Percentiles rank a stretch among this genome's conserved stretches.
Conservation (phyloP, 1,284 basidiomycete genomes). For the Cryptococcus sp. region DNA sequence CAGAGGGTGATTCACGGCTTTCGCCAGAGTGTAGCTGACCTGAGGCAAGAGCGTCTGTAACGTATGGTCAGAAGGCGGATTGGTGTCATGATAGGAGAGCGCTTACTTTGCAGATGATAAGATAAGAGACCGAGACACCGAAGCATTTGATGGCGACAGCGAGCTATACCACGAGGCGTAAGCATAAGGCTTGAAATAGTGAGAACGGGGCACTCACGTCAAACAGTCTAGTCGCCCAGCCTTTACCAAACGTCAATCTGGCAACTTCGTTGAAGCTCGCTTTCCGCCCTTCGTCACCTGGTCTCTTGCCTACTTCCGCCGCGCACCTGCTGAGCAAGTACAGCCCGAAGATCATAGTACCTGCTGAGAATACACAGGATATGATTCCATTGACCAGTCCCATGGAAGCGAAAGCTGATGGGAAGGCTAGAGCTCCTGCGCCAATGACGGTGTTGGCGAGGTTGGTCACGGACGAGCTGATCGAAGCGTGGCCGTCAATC, state of each 20-base stretch:
- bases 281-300: conserved; percentile 57
- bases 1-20: conserved; percentile 61
- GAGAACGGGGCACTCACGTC: conserved; percentile 35
- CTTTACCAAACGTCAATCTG: conserved; percentile 70
- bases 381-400: conserved; percentile 83
- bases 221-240: conserved; percentile 49
- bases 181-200: conserved; percentile 3
- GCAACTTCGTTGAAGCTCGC: conserved; percentile 87
- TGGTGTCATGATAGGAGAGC: not conserved
- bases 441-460: conserved; percentile 85
- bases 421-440: conserved; percentile 64
- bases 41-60: conserved; percentile 74
- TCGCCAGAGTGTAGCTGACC: conserved; percentile 81
- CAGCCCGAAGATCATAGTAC: conserved; percentile 78
- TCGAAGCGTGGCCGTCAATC: conserved; percentile 23
- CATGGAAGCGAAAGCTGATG: conserved; percentile 77
- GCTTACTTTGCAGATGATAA: conserved; percentile 85
- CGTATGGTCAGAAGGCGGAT: not conserved
- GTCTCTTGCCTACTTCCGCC: conserved; percentile 60
- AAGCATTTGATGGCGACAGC: conserved; percentile 97
- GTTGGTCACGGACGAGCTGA: conserved; percentile 57
- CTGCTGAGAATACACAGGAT: conserved; percentile 84
- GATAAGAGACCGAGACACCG: conserved; percentile 92
- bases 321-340: conserved; percentile 88
- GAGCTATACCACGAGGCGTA: conserved; percentile 60